Percentiles rank a stretch among this genome's conserved stretches.
phyloP scores from a whole-genome alignment of 768 basidiomycete genomes.

The Suillus variegatus region DNA sequence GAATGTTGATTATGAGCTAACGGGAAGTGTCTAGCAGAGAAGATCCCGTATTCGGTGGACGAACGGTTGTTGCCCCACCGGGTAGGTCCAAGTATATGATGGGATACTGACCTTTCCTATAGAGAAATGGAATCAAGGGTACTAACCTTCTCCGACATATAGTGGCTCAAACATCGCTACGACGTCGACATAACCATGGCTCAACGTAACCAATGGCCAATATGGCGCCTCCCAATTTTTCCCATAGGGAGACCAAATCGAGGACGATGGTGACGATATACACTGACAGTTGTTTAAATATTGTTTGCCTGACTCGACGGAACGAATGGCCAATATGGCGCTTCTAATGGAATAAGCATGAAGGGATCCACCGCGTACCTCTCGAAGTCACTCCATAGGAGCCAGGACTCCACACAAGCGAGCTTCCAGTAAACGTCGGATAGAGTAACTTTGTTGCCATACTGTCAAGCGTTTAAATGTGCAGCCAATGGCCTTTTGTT shows the following conservation, averaged over 20 bases:
- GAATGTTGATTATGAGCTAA: background rate
- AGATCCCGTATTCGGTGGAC: background rate
- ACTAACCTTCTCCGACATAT: background rate
- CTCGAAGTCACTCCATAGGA: background rate
- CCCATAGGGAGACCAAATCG: background rate
- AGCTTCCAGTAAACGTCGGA: background rate
- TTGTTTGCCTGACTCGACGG: background rate
- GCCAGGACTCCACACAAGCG: background rate
- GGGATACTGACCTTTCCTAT: background rate
- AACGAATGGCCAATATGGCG: background rate
- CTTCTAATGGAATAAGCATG: background rate
- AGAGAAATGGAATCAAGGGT: background rate
- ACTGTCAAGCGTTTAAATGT: background rate
- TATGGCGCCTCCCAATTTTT: background rate
- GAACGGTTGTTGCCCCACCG: background rate
- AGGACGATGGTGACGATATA: background rate
- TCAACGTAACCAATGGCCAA: background rate
- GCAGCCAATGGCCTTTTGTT: constrained; percentile 2
- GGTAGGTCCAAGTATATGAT: background rate
- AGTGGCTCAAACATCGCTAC: background rate
- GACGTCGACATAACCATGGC: background rate
- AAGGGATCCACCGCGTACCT: background rate
- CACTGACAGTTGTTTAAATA: no score
- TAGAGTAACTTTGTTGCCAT: background rate
- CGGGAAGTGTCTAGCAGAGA: background rate